Conservation (phyloP, 2,329 filamentous ascomycete genomes). For the Talaromyces piceae region DNA sequence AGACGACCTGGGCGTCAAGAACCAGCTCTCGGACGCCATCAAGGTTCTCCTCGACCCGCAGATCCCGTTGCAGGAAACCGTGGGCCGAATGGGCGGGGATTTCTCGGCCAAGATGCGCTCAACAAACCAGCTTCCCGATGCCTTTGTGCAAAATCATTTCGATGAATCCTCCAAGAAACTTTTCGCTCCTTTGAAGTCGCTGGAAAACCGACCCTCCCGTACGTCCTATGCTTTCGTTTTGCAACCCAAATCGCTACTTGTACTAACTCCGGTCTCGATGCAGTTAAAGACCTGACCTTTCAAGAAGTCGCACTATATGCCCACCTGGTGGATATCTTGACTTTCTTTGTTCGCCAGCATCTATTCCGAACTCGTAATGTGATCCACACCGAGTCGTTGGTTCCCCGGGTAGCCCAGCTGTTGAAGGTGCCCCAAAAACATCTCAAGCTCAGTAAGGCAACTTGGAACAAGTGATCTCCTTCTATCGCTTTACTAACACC, state of each 20-base stretch:
- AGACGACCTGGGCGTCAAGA: conserved; percentile 87
- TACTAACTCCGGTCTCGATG: not conserved
- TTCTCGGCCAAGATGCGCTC: conserved; percentile 56
- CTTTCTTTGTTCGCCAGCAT: conserved; percentile 89
- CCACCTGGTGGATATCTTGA: conserved; percentile 86
- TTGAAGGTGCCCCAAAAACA: conserved; percentile 82
- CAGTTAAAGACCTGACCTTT: conserved; percentile 64
- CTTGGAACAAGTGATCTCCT: not conserved
- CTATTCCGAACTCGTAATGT: conserved; percentile 81
- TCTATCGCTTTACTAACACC: conserved; percentile 3
- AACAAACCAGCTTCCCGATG: conserved; percentile 68
- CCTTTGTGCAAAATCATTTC: conserved; percentile 83
- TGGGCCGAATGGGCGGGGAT: conserved; percentile 58
- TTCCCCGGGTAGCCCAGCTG: conserved; percentile 72
- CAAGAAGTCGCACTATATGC: conserved; percentile 85
- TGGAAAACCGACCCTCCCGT: conserved; percentile 58
- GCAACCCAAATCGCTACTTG: not conserved
- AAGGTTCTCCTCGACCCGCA: conserved; percentile 82
- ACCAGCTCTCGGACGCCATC: conserved; percentile 89
- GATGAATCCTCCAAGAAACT: conserved; percentile 76
- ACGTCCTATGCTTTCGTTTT: conserved; percentile 20
- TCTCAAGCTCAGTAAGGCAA: conserved; percentile 70
- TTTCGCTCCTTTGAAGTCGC: conserved; percentile 76
- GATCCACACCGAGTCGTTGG: conserved; percentile 70
- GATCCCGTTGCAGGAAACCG: conserved; percentile 51